Evolutionary conservation across 108 stramenopile genomes (phyloP), one percentile per base, ranked within the genome.

Genomic region (Cyclotella cryptica): DNA sequence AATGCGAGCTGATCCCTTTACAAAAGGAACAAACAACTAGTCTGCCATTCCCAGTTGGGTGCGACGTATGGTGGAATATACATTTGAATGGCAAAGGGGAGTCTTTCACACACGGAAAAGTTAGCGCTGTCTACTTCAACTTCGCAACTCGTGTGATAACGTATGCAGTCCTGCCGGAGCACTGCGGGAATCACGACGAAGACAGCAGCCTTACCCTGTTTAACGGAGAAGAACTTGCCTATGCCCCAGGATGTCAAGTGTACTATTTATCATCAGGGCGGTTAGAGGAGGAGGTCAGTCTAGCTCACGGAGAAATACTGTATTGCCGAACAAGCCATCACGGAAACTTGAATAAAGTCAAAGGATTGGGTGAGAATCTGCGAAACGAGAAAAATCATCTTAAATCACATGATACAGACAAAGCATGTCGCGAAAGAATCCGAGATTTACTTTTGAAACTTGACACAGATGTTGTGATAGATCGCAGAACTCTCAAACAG

Each of bases 391-490:
- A 24, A 24, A 8, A 55, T 24, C 21, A 24, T 12, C 24, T 55
- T 12, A 55, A 55, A 55, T 21, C 8, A 21, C 11, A 55, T 22
- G 24, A 24, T 24, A 26, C 55, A 1, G 55, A 55, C 24, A 24
- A 12, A 24, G 55, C 11, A 12, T 55, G 55, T 22, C 21, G 6
- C 24, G 22, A 21, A 24, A 55, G 24, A 24, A 55, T 55, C 24
- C n/a, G 24, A 22, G 55, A 21, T 12, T 26, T 26, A 12, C 22
- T 55, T n/a, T 12, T 24, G 21, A 55, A 24, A 55, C 22, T 55
- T 19, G 55, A 55, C 55, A 55, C 55, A 55, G 24, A 55, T 7
- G 22, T 55, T 55, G n/a, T 22, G 12, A 26, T 55, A 55, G 55
- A 55, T 55, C 55, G 55, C 22, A 24, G 13, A 21, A 55, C 24